Evolutionary conservation across 495 filamentous ascomycete species (phyloP).

Genomic region (Podospora anserina): DNA sequence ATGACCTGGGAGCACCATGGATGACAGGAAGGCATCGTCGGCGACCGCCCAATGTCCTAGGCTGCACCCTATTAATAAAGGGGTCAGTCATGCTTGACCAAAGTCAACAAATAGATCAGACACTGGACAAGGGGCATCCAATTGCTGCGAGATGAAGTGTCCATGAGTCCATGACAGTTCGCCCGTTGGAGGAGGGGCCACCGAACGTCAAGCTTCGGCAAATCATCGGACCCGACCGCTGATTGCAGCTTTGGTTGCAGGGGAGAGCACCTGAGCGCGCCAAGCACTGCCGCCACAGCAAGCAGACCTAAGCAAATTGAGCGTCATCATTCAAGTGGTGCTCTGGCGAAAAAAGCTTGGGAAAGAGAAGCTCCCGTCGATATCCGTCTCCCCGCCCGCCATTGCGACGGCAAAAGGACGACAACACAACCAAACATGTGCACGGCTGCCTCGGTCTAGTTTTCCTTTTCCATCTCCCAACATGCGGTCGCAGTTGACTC

Average conservation of each 20-base stretch:
- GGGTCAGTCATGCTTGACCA: no score
- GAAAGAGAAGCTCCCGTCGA: conserved; percentile 9
- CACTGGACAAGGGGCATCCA: no score
- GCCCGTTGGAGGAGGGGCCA: no score
- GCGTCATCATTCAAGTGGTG: conserved; percentile 21
- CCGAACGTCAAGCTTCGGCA: background rate
- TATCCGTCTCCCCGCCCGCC: background rate
- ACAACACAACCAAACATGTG: conserved; percentile 24
- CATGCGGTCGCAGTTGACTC: conserved; percentile 83
- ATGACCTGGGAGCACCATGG: no score
- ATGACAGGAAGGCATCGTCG: no score
- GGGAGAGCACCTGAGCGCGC: background rate
- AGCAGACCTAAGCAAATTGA: conserved; percentile 25
- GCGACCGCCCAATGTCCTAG: no score
- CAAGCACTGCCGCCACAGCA: conserved; percentile 6
- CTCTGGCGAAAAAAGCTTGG: background rate
- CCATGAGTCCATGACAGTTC: no score
- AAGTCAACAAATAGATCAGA: no score
- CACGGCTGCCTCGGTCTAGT: conserved; percentile 25
- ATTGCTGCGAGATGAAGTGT: no score
- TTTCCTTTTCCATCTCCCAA: conserved; percentile 28
- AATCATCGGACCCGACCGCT: background rate
- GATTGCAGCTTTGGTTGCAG: background rate
- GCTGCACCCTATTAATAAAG: no score
- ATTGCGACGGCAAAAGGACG: conserved; percentile 22